Evolutionary conservation across 352 stramenopile genomes (phyloP).

Genomic region (Phytophthora pisi): DNA sequence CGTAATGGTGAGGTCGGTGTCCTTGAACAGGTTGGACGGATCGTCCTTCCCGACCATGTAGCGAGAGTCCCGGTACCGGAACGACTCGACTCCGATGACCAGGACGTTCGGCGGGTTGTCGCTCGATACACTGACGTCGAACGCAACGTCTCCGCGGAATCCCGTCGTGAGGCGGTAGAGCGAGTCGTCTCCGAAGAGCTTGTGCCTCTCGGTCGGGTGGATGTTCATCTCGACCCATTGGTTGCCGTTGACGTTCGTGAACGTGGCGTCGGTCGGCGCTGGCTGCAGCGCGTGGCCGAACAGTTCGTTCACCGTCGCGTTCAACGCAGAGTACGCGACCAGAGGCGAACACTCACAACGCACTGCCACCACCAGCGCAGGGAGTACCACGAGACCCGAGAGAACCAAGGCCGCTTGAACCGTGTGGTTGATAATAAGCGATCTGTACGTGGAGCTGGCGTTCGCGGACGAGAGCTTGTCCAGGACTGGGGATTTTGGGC

Average conservation of each 20-base stretch:
- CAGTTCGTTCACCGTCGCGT: conserved; percentile 21
- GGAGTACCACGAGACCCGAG: conserved; percentile 6
- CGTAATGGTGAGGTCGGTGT: conserved; percentile 36
- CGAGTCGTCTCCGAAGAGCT: conserved; percentile 11
- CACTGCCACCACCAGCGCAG: conserved; percentile 9
- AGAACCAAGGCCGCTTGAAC: neutral
- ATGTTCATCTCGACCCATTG: conserved; percentile 15
- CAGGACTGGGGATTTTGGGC: neutral
- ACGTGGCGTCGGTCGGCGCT: conserved; percentile 2
- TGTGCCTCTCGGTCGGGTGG: conserved; percentile 16
- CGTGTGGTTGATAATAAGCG: neutral
- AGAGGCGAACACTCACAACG: conserved; percentile 13
- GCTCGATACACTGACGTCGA: conserved; percentile 8
- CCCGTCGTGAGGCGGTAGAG: conserved; percentile 19
- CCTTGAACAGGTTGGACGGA: conserved; percentile 39
- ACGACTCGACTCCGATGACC: conserved; percentile 19
- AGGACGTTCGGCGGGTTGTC: conserved; percentile 13
- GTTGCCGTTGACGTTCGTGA: neutral
- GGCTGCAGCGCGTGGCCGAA: conserved; percentile 18
- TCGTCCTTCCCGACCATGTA: conserved; percentile 28
- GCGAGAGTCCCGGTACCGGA: conserved; percentile 17
- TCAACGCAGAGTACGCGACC: conserved; percentile 16
- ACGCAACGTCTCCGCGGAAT: conserved; percentile 19
- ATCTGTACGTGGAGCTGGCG: neutral
- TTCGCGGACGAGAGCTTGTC: conserved; percentile 2